Base-by-base conservation (phyloP, 139 green algal species). In the Chlorella ohadii region DNA sequence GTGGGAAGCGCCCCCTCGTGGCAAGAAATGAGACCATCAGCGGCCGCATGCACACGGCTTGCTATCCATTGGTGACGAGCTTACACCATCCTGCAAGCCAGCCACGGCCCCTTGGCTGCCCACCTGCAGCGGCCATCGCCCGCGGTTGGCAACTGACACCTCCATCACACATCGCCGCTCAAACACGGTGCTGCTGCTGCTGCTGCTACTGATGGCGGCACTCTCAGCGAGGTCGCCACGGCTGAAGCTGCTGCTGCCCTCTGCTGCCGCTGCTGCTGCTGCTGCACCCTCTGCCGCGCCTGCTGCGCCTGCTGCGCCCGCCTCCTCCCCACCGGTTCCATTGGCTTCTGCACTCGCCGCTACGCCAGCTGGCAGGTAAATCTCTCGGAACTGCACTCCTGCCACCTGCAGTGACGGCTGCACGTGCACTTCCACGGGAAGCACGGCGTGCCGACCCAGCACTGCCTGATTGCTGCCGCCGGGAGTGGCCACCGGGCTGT, bases 401-500 rank as follows among this genome's bases (percentile, higher is more conserved):
- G 47, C 28, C n/a, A 87, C 63, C 86, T 89, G 82, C 38, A 87
- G 25, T 15, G 81, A 89, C 3, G 86, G 86, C 82, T 87, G 82
- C 31, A 89, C 36, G 3, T 75, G 86, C n/a, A 83, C 59, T 47
- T 83, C 59, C 31, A 87, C 15, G 11, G 78, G 70, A 34, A 89
- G 36, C 55, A 64, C 47, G 1, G 64, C 47, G 41, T 81, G 61
- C 34, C 86, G 86, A 22, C 86, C 86, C 34, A 87, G 70, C 25
- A 70, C 79, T 7, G n/a, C 33, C 56, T 56, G 65, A 31, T 55
- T 25, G 79, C n/a, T 27, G 78, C 78, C 57, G 61, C 63, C 19
- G 44, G n/a, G n/a, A 1, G 31, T 31, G 78, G 66, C 79, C 47
- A 27, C 36, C 74, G 39, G 6, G 63, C 64, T 47, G 64, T 56